These are phyloP conservation scores for Russula griseocarnosa DNA, from an alignment of 768 basidiomycete genomes.

Conservation along the genomic window DNA sequence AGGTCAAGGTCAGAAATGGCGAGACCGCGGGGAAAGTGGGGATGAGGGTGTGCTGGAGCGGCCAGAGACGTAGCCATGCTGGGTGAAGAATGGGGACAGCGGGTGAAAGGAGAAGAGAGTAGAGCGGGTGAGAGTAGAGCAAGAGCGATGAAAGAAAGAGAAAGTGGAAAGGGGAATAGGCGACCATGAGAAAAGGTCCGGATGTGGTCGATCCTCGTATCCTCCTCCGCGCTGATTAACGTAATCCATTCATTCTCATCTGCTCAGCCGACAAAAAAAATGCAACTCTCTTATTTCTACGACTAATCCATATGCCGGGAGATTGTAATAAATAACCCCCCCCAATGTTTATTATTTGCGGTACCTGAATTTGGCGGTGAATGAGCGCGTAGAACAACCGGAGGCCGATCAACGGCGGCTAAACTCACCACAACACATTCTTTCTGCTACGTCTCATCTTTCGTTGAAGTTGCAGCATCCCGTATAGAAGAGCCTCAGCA, in stretches of 20 bases:
- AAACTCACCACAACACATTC: conserved; percentile 75
- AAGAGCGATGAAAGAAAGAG: not conserved
- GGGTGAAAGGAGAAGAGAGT: not conserved
- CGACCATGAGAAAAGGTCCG: not conserved
- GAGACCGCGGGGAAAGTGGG: conserved; percentile 50
- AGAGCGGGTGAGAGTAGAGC: not conserved
- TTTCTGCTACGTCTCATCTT: conserved; percentile 92
- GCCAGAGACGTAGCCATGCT: conserved; percentile 33
- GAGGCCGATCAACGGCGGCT: not conserved
- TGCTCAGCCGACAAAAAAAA: not conserved
- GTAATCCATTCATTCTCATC: not conserved
- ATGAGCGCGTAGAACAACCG: not conserved
- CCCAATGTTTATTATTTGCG: conserved; percentile 47
- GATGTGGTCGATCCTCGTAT: not conserved
- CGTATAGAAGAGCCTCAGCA: conserved; percentile 95
- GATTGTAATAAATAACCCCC: not conserved
- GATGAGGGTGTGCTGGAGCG: conserved; percentile 38
- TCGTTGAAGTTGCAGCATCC: conserved; percentile 93
- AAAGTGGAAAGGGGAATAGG: not conserved
- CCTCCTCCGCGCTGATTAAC: not conserved
- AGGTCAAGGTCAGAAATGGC: conserved; percentile 57
- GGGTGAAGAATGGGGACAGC: not conserved
- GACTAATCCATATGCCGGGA: not conserved
- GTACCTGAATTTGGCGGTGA: conserved; percentile 35
- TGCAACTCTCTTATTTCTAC: not conserved